A percentile compares a stretch with the other conserved stretches of the same genome.
phyloP scores from a whole-genome alignment of 208 protist genomes.

The Porcisia hertigi region DNA sequence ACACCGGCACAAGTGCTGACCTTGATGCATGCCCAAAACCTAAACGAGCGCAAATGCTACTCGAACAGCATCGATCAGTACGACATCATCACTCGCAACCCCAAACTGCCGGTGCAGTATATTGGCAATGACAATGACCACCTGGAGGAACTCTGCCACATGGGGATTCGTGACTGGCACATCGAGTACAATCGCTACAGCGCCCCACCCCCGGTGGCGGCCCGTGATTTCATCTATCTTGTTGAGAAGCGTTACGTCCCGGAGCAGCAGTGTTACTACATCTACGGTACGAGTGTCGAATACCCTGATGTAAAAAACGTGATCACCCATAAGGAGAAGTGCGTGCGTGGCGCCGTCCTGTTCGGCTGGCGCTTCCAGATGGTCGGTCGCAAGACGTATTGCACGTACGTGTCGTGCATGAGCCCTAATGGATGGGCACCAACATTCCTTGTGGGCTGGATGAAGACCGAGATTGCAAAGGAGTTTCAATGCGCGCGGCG shows the following conservation, averaged over 20 bases:
- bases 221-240: constrained; percentile 73
- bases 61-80: constrained; percentile 60
- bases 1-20: constrained; percentile 56
- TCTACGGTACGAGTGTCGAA: constrained; percentile 82
- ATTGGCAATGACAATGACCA: constrained; percentile 51
- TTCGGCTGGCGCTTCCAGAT: constrained; percentile 70
- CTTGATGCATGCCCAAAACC: constrained; percentile 64
- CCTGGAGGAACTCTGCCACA: constrained; percentile 39
- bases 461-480: constrained; percentile 83
- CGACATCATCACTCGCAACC: constrained; percentile 60
- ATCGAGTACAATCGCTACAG: constrained; percentile 74
- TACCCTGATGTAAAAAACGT: constrained; percentile 30
- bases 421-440: constrained; percentile 86
- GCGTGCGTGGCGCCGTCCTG: constrained; percentile 50
- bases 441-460: constrained; percentile 84
- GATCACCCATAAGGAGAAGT: constrained; percentile 31
- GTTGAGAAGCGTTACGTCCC: constrained; percentile 77
- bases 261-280: constrained; percentile 64
- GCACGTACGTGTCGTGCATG: constrained; percentile 82
- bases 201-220: constrained; percentile 69
- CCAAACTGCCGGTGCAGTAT: constrained; percentile 35
- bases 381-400: constrained; percentile 45
- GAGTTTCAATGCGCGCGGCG: constrained; percentile 64
- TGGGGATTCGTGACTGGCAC: constrained; percentile 57
- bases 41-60: constrained; percentile 57